Evolutionary conservation across 345 rosid species (phyloP), one percentile per base, ranked within the genome.

Genomic region (Salix viminalis): DNA sequence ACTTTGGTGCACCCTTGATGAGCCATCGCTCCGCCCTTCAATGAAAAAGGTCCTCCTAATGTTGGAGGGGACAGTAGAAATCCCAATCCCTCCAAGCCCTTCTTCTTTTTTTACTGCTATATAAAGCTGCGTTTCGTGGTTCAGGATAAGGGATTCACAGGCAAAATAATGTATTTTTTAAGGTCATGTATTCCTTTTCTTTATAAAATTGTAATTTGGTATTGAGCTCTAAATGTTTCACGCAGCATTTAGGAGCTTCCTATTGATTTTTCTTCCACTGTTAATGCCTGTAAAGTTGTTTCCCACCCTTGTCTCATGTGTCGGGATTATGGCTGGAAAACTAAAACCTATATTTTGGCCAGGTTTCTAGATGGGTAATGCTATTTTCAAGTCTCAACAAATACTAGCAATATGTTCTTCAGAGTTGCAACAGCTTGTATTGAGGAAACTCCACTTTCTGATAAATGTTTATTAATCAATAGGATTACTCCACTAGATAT

Each of bases 31-130:
- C 28, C 79, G 71, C 3, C 77, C 77, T 65, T 74, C 70, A 2
- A 74, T 74, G 77, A 77, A 76, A 56, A 86, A 77, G 75, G 85
- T 86, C 37, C 64, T 80, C 14, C 46, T 81, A 14, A 73, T 58
- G 73, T 41, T 76, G 67, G 79, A 76, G 50, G 83, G 83, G 58
- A 81, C 80, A 5, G 78, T 78, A 9, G 78, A 81, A 73, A 80
- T 84, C 21, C 79, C 80, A 6, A 19, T 23, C 39, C 79, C 34
- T 54, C 79, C 67, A 56, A 52, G 73, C 39, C 68, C 73, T 37
- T 56, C 44, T 5, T 76, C 84, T n/a, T 83, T 71, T 69, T 15
- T 72, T 2, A 77, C 48, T 48, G 13, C 74, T n/a, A 71, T 78
- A 7, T 78, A 23, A 23, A 30, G 46, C 10, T 50, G 15, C 5